These are phyloP conservation scores for Cystoderma amianthinum DNA, from an alignment of 768 basidiomycete species.

Conservation along the genomic window DNA sequence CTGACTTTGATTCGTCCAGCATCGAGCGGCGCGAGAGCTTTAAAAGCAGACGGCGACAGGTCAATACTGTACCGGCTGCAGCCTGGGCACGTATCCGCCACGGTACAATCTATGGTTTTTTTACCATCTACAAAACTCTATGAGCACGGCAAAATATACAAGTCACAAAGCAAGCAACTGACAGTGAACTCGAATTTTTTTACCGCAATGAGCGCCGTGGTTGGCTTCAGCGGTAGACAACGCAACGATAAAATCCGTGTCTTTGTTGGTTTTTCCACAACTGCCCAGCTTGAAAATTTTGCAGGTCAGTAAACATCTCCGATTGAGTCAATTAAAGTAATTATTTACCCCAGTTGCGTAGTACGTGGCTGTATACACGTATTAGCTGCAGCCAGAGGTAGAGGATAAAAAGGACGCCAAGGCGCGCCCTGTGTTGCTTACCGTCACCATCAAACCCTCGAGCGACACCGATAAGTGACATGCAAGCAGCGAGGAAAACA, in stretches of 20 bases:
- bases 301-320: background rate
- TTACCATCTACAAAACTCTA: slow-evolving; percentile 13
- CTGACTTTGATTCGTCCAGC: slow-evolving; percentile 14
- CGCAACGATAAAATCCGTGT: slow-evolving; percentile 16
- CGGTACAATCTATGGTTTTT: slow-evolving; percentile 12
- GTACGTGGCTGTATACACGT: background rate
- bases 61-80: slow-evolving; percentile 18
- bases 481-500: background rate
- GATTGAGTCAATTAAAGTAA: background rate
- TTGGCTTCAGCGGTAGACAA: slow-evolving; percentile 11
- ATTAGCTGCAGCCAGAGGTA: background rate
- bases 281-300: slow-evolving; percentile 11
- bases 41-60: slow-evolving; percentile 18
- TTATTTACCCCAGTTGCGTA: background rate
- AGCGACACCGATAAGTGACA: background rate
- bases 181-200: slow-evolving; percentile 12
- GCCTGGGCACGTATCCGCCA: slow-evolving; percentile 22
- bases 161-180: slow-evolving; percentile 1
- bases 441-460: background rate
- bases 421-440: no score
- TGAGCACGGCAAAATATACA: background rate
- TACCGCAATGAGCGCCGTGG: slow-evolving; percentile 10
- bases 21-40: slow-evolving; percentile 17
- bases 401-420: background rate
- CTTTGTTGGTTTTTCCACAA: slow-evolving; percentile 11